Base-by-base conservation (phyloP, 768 basidiomycete species). In the Boletus rubroflammeus region DNA sequence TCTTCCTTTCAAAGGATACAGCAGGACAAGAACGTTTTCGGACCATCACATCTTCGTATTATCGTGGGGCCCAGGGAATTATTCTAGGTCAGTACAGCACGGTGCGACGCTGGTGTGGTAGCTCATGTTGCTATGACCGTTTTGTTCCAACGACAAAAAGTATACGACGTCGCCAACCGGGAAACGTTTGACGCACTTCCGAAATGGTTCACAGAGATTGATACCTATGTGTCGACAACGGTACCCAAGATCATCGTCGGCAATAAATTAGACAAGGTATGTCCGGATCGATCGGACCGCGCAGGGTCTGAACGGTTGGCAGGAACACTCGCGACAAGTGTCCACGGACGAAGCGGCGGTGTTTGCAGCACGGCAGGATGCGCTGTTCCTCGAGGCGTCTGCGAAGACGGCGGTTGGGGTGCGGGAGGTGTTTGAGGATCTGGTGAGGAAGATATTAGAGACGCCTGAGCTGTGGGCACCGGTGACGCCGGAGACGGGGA, bases 1-100 rank as follows among this genome's bases (percentile, higher is more conserved):
- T 5, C 13, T 17, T 3, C 3, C 3, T 3, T 3, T 15, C 7
- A 23, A 36, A 94, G 93, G 93, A 97, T 63, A 96, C 93, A 0
- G 93, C 94, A 47, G 96, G 97, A 0, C 96, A 98, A 70, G 97
- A 99, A 72, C 85, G 96, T 6, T 99, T 98, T 67, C 80, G 93
- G 43, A 97, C 95, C 3, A 88, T 99, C 61, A 98, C 97, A 5
- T 88, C 88, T 3, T 92, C 90, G 9, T 99, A 98, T 64, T 99
- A 98, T 66, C 82, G 97, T 28, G 90, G 89, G 2, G 89, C 89
- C 41, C 88, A 92, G 61, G 89, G 90, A 7, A 81, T 91, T 47
- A 88, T 92, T 62, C 78, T 92, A 44, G 86, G 87, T 85, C 21
- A 35, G 66, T 42, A 9, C 38, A 1, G 6, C 29, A 2, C 8